A percentile compares a stretch with the other conserved stretches of the same genome.
phyloP scores from a whole-genome alignment of 176 grass and related monocot genomes.

The Elaeis guineensis region DNA sequence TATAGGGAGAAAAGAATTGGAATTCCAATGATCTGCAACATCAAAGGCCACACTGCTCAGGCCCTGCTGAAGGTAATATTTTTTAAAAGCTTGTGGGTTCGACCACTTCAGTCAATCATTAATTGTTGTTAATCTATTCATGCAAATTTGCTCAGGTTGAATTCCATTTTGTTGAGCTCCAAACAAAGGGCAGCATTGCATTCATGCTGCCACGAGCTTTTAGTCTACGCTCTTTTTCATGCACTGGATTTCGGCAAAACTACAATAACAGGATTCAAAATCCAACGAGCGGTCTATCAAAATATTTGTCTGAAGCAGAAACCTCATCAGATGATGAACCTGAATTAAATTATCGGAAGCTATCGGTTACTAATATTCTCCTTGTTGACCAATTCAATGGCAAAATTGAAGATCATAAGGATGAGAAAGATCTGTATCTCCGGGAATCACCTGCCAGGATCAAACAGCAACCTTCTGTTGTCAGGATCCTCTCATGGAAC shows the following conservation, averaged over 20 bases:
- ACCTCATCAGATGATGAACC: slow-evolving; percentile 33
- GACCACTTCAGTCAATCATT: not conserved
- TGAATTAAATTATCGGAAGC: slow-evolving; percentile 23
- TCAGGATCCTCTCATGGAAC: slow-evolving; percentile 66
- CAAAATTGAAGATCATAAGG: slow-evolving; percentile 1
- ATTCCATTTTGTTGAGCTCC: slow-evolving; percentile 15
- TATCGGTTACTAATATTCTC: slow-evolving; percentile 20
- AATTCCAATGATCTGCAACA: slow-evolving; percentile 23
- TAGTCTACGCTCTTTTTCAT: slow-evolving; percentile 15
- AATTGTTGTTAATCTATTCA: not conserved
- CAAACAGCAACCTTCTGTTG: slow-evolving; percentile 5
- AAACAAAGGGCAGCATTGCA: not conserved
- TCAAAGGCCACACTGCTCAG: slow-evolving; percentile 8
- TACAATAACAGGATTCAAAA: not conserved
- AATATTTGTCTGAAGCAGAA: not conserved
- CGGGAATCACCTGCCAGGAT: not conserved
- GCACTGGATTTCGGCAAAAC: not conserved
- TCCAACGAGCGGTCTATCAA: not conserved
- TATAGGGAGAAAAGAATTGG: slow-evolving; percentile 12
- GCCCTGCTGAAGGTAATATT: slow-evolving; percentile 28
- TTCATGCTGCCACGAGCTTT: slow-evolving; percentile 17
- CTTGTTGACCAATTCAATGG: slow-evolving; percentile 5
- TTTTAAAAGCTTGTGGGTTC: not conserved
- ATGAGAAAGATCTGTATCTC: not conserved
- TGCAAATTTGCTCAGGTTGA: slow-evolving; percentile 11